Conservation (phyloP, 306 rosid genomes). For the Vicia sativa region DNA sequence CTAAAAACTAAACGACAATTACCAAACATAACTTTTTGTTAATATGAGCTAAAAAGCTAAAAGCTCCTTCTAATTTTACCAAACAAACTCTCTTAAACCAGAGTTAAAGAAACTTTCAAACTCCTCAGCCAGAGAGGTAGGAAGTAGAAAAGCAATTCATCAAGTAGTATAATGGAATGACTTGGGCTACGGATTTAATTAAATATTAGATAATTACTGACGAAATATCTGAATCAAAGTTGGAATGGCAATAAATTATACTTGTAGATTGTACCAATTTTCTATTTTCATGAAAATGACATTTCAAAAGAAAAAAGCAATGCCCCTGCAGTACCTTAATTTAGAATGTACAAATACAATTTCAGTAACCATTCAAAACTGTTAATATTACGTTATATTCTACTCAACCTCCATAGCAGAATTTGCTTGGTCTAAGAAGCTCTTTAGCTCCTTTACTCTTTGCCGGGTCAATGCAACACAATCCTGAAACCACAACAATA, state of each 20-base stretch:
- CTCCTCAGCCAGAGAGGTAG: too few relatives aligned
- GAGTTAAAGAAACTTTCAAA: too few relatives aligned
- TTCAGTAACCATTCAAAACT: conserved; percentile 8
- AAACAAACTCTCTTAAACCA: too few relatives aligned
- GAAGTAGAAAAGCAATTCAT: too few relatives aligned
- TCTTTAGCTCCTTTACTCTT: conserved; percentile 71
- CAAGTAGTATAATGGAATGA: too few relatives aligned
- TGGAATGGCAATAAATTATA: background rate
- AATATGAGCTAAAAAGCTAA: too few relatives aligned
- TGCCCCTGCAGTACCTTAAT: background rate
- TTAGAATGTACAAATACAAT: conserved; percentile 36
- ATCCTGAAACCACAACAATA: conserved; percentile 63
- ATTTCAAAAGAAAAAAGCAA: conserved; percentile 11
- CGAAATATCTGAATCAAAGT: background rate
- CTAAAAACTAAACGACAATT: too few relatives aligned
- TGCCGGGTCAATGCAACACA: conserved; percentile 77
- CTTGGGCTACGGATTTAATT: too few relatives aligned
- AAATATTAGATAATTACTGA: too few relatives aligned
- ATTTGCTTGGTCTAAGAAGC: conserved; percentile 60
- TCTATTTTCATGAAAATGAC: background rate
- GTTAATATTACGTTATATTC: conserved; percentile 28
- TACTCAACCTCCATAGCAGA: conserved; percentile 70
- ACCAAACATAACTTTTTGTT: too few relatives aligned
- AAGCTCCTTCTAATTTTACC: too few relatives aligned
- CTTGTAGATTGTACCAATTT: background rate